Evolutionary conservation across 2,329 filamentous ascomycete species (phyloP), one percentile per base, ranked within the genome.

Genomic region (Trichophyton verrucosum): DNA sequence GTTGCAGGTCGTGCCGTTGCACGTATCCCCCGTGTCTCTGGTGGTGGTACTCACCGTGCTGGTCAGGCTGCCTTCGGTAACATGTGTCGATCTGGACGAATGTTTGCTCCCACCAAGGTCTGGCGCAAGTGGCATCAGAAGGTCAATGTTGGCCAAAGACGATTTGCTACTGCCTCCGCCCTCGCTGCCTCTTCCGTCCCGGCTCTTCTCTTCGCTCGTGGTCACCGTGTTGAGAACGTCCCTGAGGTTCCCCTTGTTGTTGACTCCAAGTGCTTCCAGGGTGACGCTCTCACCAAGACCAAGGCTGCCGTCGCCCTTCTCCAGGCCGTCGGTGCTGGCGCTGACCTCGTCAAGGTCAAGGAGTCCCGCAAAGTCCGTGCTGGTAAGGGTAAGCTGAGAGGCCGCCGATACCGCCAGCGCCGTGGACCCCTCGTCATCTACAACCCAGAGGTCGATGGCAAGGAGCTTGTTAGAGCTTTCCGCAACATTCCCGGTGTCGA

Each of bases 41-140:
- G 94, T 86, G 92, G 94, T 83, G 94, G 94, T 90, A 99, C 94
- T 78, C 94, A 99, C 87, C 92, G 94, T 85, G 94, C 94, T 76
- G 94, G 94, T 84, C 94, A 99, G 85, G 94, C 94, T 80, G 94
- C 94, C 72, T 99, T 97, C 81, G 94, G 94, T 90, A 99, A 99
- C 89, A 91, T 92, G 91, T 99, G 94, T 84, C 91, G 94, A 79
- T 96, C 92, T 77, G 94, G 95, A 84, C 94, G 94, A 82, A 99
- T 99, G 94, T 99, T 99, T 82, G 94, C 94, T 72, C 94, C 94
- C 70, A 99, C 94, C 81, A 99, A 99, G 88, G 88, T 96, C 82
- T 99, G 94, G 95, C 86, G 94, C 79, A 96, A 96, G 85, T 99
- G 94, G 95, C 94, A 99, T 85, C 85, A 96, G 84, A 97, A 97